These are phyloP conservation scores for Dactylellina sp. DNA, from an alignment of 2,329 filamentous ascomycete genomes.

Conservation along the genomic window DNA sequence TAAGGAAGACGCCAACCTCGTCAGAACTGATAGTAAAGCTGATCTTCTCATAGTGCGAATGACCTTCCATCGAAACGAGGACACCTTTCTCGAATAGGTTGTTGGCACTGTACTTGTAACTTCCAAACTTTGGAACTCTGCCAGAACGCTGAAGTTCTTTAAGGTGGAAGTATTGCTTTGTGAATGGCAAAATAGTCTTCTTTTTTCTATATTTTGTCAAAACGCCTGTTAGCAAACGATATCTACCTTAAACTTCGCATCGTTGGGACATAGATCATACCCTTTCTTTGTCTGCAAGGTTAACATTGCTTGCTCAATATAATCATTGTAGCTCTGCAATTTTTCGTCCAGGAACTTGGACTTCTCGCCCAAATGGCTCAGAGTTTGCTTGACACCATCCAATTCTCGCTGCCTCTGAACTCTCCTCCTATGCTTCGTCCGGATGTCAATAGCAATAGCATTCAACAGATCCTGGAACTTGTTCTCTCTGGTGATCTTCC, in stretches of 20 bases:
- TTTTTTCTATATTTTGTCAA: slow-evolving; percentile 72
- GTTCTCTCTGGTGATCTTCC: slow-evolving; percentile 86
- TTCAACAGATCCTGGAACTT: slow-evolving; percentile 98
- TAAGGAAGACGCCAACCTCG: slow-evolving; percentile 90
- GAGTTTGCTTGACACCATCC: slow-evolving; percentile 81
- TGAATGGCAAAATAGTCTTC: slow-evolving; percentile 96
- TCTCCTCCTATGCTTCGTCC: slow-evolving; percentile 92
- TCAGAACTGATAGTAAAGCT: slow-evolving; percentile 95
- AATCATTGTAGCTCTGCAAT: slow-evolving; percentile 97
- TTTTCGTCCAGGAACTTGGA: slow-evolving; percentile 93
- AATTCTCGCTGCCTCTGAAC: slow-evolving; percentile 92
- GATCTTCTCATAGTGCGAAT: slow-evolving; percentile 87
- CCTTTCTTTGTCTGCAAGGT: slow-evolving; percentile 97
- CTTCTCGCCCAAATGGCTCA: slow-evolving; percentile 82
- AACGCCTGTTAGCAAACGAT: slow-evolving; percentile 61
- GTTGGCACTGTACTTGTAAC: slow-evolving; percentile 94
- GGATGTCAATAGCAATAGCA: slow-evolving; percentile 94
- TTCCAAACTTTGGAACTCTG: slow-evolving; percentile 95
- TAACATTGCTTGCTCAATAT: slow-evolving; percentile 98
- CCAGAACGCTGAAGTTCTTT: slow-evolving; percentile 92
- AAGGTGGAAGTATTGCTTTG: slow-evolving; percentile 98
- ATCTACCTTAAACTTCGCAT: slow-evolving; percentile 38
- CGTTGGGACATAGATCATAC: slow-evolving; percentile 65
- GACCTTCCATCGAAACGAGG: slow-evolving; percentile 88
- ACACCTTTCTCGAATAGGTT: slow-evolving; percentile 93